Base-by-base conservation (phyloP, 176 grass and related monocot species). In the Triticum timopheevii region DNA sequence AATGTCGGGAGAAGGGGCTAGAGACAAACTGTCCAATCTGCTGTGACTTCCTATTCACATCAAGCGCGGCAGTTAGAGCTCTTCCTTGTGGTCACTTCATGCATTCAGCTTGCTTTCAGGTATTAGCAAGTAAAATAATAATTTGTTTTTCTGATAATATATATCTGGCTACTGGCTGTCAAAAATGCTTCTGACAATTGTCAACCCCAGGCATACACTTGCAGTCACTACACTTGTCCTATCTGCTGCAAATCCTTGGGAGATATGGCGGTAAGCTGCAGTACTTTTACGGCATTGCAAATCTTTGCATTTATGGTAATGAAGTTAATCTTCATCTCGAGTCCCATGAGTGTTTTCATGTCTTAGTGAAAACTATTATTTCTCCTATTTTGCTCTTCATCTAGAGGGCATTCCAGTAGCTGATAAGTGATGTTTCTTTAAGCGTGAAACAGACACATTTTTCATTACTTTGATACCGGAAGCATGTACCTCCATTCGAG, bases 41-140 rank as follows among this genome's bases (percentile, higher is more conserved):
- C 85, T 99, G 94, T 62, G 97, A 99, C 69, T 99, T 99, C 69
- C 72, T 99, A 23, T 99, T 99, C 90, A 99, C 97, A 73, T 99
- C 97, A 45, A 99, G 94, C 24, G 97, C 92, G 19, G 90, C 92
- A 34, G 97, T 99, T 65, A 93, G 97, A 88, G 90, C 97, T 66
- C 89, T 97, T 70, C 92, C 92, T 27, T 99, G 97, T 19, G 94
- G 97, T 25, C 97, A 99, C 75, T 99, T 99, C 92, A 99, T 99
- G 97, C 97, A 99, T 88, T 99, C 97, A 80, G 92, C 97, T 79
- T 99, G 97, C 85, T 99, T 99, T 89, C 97, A 99, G 92, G 97
- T 99, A 88, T 78, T 71, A 75, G 73, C 50, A 73, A 66, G 69
- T 69, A 12, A 44, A 10, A 84, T 68, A 22, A 65, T 78, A 38